Evolutionary conservation across 73 alveolate species (phyloP).

Genomic region (Tetrahymena borealis): DNA sequence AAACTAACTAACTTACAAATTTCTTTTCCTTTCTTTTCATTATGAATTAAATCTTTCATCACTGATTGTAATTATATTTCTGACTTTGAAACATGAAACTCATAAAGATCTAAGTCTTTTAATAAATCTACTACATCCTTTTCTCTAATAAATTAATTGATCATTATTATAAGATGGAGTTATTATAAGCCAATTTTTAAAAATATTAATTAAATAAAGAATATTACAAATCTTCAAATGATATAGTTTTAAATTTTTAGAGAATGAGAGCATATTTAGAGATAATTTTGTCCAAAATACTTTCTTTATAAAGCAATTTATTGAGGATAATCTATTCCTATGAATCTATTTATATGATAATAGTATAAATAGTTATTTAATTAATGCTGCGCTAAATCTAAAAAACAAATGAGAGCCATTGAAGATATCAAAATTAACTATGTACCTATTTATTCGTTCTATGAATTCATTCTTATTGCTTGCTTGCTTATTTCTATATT

Average conservation of each 20-base stretch:
- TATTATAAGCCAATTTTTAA: no score
- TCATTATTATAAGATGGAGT: no score
- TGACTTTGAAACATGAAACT: not conserved
- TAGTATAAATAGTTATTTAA: not conserved
- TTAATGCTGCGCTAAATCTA: not conserved
- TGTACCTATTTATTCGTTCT: no score
- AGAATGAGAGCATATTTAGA: not conserved
- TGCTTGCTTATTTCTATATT: no score
- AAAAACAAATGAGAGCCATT: not conserved
- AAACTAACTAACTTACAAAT: not conserved
- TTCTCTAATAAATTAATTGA: not conserved
- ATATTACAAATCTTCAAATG: not conserved
- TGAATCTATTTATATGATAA: not conserved
- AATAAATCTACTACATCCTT: not conserved
- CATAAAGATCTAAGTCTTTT: not conserved
- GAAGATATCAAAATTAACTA: no score
- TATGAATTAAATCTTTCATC: not conserved
- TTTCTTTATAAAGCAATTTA: not conserved
- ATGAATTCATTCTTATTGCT: no score
- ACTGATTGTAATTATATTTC: not conserved
- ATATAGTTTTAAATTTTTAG: not conserved
- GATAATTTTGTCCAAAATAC: not conserved
- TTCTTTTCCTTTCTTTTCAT: not conserved
- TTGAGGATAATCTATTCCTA: not conserved
- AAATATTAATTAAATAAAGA: no score